Evolutionary conservation across 805 yeast genomes (phyloP), one percentile per base, ranked within the genome.

Genomic region (Pichia californica): DNA sequence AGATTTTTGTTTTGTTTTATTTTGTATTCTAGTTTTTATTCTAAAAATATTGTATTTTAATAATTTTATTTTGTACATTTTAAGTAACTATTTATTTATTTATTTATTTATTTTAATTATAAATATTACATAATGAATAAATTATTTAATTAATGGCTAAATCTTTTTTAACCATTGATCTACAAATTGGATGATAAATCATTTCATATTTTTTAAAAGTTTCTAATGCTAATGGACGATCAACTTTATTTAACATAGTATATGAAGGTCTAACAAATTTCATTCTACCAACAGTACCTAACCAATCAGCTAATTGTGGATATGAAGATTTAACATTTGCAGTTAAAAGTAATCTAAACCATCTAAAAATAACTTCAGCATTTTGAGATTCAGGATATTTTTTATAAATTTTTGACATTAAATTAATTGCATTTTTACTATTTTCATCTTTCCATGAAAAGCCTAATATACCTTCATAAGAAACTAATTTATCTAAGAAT

Each of bases 251-350:
- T 49, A 88, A 69, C 47, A 81, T 65, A 36, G 77, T 72, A 64
- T 79, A 88, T 4, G 93, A 87, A 26, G 96, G 95, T 62, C 96
- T 76, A 21, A 86, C 95, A 58, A 81, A 88, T 67, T 88, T 88
- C 96, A 88, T 88, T 69, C 96, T 76, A 18, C 96, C 96, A 19
- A 88, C 93, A 3, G 89, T 80, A 11, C 91, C 94, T 43, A 88
- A 71, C 95, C 95, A 88, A 41, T 77, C 76, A 4, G 94, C 88
- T 36, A 88, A 66, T 35, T 63, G 65, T 44, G 63, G 65, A 59
- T 81, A 75, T 40, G 68, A 66, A 28, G 68, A 61, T 11, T 57
- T 48, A 43, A 77, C 65, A 25, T 70, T 66, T 26, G 82, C 83
- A 0, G 70, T 64, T 7, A 86, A 69, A 52, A 83, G 79, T 41